Evolutionary conservation across 2,329 filamentous ascomycete species (phyloP), one percentile per base, ranked within the genome.

Genomic region (Leptographium lundbergii): DNA sequence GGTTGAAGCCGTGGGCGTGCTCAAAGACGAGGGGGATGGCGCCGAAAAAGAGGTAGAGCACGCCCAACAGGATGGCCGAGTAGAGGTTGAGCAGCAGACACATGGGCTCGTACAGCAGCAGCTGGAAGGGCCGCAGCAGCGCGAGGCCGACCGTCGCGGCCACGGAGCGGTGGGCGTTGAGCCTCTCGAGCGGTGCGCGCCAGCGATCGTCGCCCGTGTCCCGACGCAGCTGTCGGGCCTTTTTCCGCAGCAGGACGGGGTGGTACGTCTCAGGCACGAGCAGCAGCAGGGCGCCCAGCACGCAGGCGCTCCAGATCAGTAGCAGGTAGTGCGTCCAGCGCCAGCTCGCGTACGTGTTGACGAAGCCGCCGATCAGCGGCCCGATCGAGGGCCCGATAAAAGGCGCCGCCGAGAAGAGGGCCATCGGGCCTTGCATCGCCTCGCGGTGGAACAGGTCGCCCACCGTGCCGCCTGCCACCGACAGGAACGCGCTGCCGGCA

Each of bases 221-320:
- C 68, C 84, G 80, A 58, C 91, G 84, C 36, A 91, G 69, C 59
- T 76, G 77, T 58, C 76, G 75, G 3, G 91, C 91, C 69, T 94
- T 95, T 52, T 79, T 77, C 57, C 85, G 81, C 50, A 95, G 75
- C 54, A 94, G 73, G 19, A 91, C 78, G n/a, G 81, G 82, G 64
- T 85, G 88, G 69, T 94, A 96, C 1, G 91, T 96, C 74, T 96
- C 91, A 6, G 91, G 91, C 3, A 96, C 89, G 51, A 91, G 76
- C 39, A 89, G 68, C 39, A 85, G 68, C 57, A 96, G 85, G 61
- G 82, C 73, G 13, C 78, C 68, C 56, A 89, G 77, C 66, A 90
- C 72, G 9, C 76, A 71, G n/a, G 77, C 81, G 1, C 84, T 79
- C 90, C 89, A 95, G 56, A 96, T 95, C 56, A 95, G 73, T 61